These are phyloP conservation scores for Paulownia fortunei DNA, from an alignment of 257 asterid species.

Conservation along the genomic window DNA sequence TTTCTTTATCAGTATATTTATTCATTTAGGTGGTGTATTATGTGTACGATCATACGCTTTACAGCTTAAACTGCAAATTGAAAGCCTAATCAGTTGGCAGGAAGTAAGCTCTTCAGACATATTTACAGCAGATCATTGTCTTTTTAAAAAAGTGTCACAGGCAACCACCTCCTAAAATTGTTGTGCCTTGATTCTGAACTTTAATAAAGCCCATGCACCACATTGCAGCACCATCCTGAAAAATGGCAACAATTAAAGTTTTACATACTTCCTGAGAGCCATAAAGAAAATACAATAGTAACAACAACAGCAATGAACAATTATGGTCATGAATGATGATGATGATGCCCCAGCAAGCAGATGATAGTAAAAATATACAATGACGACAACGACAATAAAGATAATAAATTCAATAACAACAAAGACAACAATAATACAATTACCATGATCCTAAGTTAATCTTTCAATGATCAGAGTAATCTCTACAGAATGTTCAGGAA, in stretches of 20 bases:
- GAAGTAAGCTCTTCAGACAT: background rate
- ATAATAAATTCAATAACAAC: background rate
- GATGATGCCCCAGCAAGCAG: background rate
- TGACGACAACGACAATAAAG: background rate
- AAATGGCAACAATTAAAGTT: conserved; percentile 24
- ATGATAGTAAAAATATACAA: background rate
- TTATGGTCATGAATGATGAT: background rate
- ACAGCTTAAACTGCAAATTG: background rate
- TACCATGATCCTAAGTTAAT: background rate
- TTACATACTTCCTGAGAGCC: conserved; percentile 2
- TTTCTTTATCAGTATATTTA: too few relatives aligned
- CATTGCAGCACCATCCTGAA: conserved; percentile 76
- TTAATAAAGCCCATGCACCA: conserved; percentile 95
- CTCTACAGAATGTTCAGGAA: conserved; percentile 10
- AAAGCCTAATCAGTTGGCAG: background rate
- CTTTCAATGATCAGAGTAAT: conserved; percentile 5
- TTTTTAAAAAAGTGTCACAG: background rate
- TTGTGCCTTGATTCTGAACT: conserved; percentile 60
- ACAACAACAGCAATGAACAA: background rate
- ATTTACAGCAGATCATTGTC: conserved; percentile 7
- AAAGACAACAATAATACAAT: background rate
- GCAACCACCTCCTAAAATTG: conserved; percentile 88
- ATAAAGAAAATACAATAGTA: background rate
- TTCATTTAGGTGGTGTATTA: too few relatives aligned
- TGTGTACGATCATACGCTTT: too few relatives aligned